These are phyloP conservation scores for Rutidosis leptorrhynchoides DNA, from an alignment of 129 eudicot genomes.

Conservation along the genomic window DNA sequence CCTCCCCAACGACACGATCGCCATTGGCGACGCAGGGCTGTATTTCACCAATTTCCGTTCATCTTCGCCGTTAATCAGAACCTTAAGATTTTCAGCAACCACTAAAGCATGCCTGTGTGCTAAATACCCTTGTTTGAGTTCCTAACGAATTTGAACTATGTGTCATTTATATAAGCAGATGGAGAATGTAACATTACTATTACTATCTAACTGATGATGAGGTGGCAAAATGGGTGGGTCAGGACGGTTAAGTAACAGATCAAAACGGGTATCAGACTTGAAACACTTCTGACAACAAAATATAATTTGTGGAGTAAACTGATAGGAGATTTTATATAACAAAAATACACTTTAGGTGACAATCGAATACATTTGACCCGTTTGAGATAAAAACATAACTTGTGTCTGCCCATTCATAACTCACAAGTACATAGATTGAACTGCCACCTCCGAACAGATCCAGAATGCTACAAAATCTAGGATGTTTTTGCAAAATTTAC, in stretches of 20 bases:
- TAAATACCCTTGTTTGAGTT: slow-evolving; percentile 69
- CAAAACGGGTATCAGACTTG: background rate
- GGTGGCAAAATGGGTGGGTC: background rate
- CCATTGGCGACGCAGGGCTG: slow-evolving; percentile 48
- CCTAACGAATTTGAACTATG: slow-evolving; percentile 36
- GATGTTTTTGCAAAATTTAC: background rate
- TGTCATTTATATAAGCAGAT: too few species aligned
- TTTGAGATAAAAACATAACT: too few species aligned
- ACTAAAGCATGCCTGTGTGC: slow-evolving; percentile 57
- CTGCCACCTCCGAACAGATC: background rate
- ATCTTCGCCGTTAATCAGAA: slow-evolving; percentile 37
- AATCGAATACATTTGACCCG: too few species aligned
- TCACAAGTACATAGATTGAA: background rate
- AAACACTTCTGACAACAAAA: background rate
- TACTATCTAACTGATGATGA: background rate
- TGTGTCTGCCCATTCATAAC: too few species aligned
- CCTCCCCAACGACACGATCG: slow-evolving; percentile 62
- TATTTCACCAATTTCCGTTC: slow-evolving; percentile 40
- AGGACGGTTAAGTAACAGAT: background rate
- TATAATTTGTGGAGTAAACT: too few species aligned
- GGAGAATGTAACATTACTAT: background rate
- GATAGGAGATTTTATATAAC: too few species aligned
- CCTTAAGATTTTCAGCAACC: slow-evolving; percentile 50
- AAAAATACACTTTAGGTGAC: too few species aligned
- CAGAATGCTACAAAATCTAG: background rate